Conservation (phyloP, 2,329 filamentous ascomycete genomes). For the Sphaerulina populicola region DNA sequence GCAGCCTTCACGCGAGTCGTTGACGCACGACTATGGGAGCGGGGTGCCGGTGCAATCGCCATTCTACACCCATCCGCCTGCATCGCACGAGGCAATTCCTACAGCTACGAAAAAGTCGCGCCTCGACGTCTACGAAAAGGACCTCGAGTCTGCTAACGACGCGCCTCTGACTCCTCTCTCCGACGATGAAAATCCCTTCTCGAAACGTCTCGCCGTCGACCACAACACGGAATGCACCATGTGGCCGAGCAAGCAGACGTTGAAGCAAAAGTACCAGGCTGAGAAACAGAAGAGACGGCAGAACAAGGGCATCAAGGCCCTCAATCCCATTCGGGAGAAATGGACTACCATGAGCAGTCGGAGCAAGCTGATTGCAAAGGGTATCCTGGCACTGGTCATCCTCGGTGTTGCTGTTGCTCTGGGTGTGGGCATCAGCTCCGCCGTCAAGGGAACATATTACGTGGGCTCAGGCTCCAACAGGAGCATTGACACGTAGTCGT, state of each 20-base stretch:
- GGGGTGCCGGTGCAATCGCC: constrained; percentile 36
- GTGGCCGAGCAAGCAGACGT: constrained; percentile 44
- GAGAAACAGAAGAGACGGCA: constrained; percentile 30
- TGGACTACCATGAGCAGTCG: constrained; percentile 38
- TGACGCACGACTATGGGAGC: constrained; percentile 32
- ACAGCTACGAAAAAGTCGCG: constrained; percentile 25
- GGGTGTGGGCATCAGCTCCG: constrained; percentile 43
- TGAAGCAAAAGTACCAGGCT: constrained; percentile 36
- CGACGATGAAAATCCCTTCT: constrained; percentile 34
- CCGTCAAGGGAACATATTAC: constrained; percentile 44
- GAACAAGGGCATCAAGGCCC: constrained; percentile 33
- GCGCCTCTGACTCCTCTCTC: constrained; percentile 30
- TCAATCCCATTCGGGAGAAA: constrained; percentile 20
- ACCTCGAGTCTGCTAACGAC: constrained; percentile 32
- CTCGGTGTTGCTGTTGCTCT: constrained; percentile 42
- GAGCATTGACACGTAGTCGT: constrained; percentile 7
- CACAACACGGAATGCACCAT: constrained; percentile 44
- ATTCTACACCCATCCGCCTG: constrained; percentile 43
- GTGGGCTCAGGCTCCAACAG: constrained; percentile 30
- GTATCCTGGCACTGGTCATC: constrained; percentile 40
- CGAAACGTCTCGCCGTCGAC: constrained; percentile 37
- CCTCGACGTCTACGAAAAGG: constrained; percentile 31
- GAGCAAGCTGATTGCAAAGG: constrained; percentile 40
- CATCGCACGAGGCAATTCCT: constrained; percentile 34
- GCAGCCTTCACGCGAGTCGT: constrained; percentile 27